Evolutionary conservation across 768 basidiomycete species (phyloP), one percentile per base, ranked within the genome.

Genomic region (Hygrocybe coccinea): DNA sequence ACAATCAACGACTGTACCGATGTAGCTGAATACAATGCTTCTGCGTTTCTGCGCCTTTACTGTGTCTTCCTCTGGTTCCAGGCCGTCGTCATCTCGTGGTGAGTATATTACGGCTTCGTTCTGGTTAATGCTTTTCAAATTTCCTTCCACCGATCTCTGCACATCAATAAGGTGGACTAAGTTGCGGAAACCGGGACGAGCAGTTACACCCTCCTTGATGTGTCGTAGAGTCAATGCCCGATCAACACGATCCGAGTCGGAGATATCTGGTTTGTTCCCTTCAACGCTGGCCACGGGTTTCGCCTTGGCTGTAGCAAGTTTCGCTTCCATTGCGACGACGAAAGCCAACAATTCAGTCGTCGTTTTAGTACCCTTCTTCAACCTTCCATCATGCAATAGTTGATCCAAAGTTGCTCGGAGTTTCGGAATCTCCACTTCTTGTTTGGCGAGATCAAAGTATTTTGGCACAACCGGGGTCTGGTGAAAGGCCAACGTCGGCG

Each of bases 141-240:
- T 35, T 3, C 35, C 25, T 45, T 41, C 25, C 11, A 75, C 71
- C 5, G 72, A 74, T 34, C 58, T 65, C 61, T 74, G 74, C 4
- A 72, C 72, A 57, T 75, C 72, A 33, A 73, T 50, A 2, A 75
- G 65, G 54, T 69, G 71, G 17, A 75, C 69, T n/a, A 72, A 55
- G 22, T 67, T 62, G 22, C 69, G 67, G 21, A 58, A 58, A 8
- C 56, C 60, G 2, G 61, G 58, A 24, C 35, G 50, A 1, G 39
- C 56, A 1, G 52, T 29, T 21, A 66, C 35, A 3, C 60, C 67
- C 17, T 60, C 60, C 25, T 54, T 19, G 35, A 71, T 39, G 17
- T 58, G 54, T 14, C 62, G 48, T 10, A 65, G 56, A 17, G 66
- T 67, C 9, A 59, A 61, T 21, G 50, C 53, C 22, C 24, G 14